Evolutionary conservation across 2,329 filamentous ascomycete species (phyloP), one percentile per base, ranked within the genome.

Genomic region (Emmonsiellopsis sp.): DNA sequence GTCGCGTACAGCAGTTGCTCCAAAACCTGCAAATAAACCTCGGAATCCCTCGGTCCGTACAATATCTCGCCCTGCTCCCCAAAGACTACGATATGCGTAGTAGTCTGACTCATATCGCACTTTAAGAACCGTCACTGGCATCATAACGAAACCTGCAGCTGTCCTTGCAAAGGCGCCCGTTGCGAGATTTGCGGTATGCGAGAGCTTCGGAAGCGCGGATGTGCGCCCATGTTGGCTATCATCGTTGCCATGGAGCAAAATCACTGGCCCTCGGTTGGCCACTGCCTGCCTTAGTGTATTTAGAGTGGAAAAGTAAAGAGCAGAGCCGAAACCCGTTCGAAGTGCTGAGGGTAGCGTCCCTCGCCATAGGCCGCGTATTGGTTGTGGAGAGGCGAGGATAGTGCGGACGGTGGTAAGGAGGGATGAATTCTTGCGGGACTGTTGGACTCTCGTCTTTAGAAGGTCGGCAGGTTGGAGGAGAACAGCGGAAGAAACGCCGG

Each of bases 81-180:
- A 71, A 26, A 97, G 76, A 1, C 89, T 92, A 26, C 79, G 79
- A 73, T 97, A 97, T 2, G 82, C 75, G 73, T 96, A 98, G 43
- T 92, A 75, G 57, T 80, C 90, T 30, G 86, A 92, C 70, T 98
- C 93, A 66, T 95, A 97, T 44, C 93, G 87, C 43, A 97, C 93
- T 67, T 98, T 98, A 64, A 98, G 85, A 44, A 98, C 86, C 1
- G 93, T 98, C 56, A 97, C 82, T 1, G 93, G 93, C 88, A 96
- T 97, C 72, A 97, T 83, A 45, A 94, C 74, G 65, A 96, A 87
- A 38, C 93, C 93, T 0, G 92, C 92, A 51, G 87, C 84, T 1
- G 89, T 90, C 51, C 93, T 81, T 26, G 93, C 91, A 15, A 84
- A 77, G 6, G 91, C 90, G 8, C 93, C 93, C 0, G 92, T 90